Evolutionary conservation across 352 stramenopile species (phyloP), one percentile per base, ranked within the genome.

Genomic region (Pythium phragmiticola): DNA sequence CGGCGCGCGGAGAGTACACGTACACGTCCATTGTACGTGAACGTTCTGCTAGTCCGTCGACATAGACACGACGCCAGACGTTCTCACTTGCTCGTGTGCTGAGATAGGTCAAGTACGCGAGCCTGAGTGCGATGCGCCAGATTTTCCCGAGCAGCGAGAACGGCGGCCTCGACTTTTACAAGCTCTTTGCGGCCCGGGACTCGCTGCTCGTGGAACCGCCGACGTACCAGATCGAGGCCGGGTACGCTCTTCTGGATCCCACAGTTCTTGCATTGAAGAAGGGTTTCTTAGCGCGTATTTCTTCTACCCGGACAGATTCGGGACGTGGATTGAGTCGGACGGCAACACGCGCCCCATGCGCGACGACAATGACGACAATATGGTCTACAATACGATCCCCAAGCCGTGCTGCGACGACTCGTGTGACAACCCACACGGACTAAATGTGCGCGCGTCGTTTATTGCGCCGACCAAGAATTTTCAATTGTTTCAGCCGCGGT

Each of bases 201-300:
- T 91, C 84, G 59, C 73, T 93, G 67, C 68, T 93, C 28, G 48
- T 90, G 13, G 82, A 90, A 66, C 84, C 84, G 4, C 84, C 84
- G 0, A 93, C 81, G 7, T 93, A 93, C 61, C 82, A 93, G 60
- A 90, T 93, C 67, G 84, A 93, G 77, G 80, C 80, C 50, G 84
- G 84, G 73, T 82, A 48, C n/a, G 72, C 63, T 11, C 26, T 37
- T 41, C 7, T 55, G 19, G 26, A 41, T n/a, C 28, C 36, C 54
- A 30, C 17, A 21, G 11, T 34, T 48, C n/a, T 16, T 30, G 26
- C 26, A 30, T 30, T 5, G 26, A 30, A 30, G 37, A 16, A 42
- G 6, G 14, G 14, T 16, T 6, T 42, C 37, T 13, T 4, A 42
- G 30, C 46, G 28, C 7, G n/a, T 5, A 26, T 48, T 23, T 30